Percentiles rank a stretch among this genome's conserved stretches.
These are phyloP conservation scores for Lipomyces japonicus DNA, from an alignment of 805 yeast species.

Conservation along the genomic window DNA sequence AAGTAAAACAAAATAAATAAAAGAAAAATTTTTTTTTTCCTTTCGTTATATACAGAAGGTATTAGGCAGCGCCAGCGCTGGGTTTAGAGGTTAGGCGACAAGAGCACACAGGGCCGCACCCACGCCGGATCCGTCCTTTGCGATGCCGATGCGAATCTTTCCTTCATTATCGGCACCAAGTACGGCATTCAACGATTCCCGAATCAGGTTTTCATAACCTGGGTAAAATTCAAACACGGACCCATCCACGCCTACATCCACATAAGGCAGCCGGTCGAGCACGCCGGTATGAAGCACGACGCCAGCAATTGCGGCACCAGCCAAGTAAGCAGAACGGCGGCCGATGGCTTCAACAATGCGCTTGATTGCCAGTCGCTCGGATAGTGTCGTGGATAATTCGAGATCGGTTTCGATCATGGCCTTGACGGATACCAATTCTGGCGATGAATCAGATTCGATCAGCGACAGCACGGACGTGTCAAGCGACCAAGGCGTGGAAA, in stretches of 20 bases:
- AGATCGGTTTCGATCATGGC: conserved; percentile 66
- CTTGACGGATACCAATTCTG: conserved; percentile 45
- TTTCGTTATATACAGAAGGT: too few species aligned
- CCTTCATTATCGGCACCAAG: conserved; percentile 56
- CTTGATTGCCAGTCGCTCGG: conserved; percentile 74
- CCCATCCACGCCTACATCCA: conserved; percentile 95
- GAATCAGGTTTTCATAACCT: conserved; percentile 72
- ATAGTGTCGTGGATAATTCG: conserved; percentile 47
- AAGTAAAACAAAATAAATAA: too few species aligned
- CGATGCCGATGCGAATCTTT: conserved; percentile 70
- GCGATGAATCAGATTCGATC: conserved; percentile 79
- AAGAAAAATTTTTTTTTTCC: too few species aligned
- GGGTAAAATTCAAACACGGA: conserved; percentile 93
- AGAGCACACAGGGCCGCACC: conserved; percentile 94
- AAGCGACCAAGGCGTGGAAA: conserved; percentile 70
- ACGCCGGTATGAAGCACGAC: conserved; percentile 64
- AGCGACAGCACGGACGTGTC: conserved; percentile 81
- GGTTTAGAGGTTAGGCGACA: conserved; percentile 34
- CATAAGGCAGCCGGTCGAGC: conserved; percentile 64
- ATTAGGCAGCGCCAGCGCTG: too few species aligned
- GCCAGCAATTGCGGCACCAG: conserved; percentile 89
- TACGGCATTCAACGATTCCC: conserved; percentile 69
- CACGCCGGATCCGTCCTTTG: conserved; percentile 94
- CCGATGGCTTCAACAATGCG: conserved; percentile 73
- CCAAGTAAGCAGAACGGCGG: conserved; percentile 80